A percentile compares a stretch with the other conserved stretches of the same genome.
Conservation (phyloP, 2,329 filamentous ascomycete genomes). For the Fusarium keratoplasticum region DNA sequence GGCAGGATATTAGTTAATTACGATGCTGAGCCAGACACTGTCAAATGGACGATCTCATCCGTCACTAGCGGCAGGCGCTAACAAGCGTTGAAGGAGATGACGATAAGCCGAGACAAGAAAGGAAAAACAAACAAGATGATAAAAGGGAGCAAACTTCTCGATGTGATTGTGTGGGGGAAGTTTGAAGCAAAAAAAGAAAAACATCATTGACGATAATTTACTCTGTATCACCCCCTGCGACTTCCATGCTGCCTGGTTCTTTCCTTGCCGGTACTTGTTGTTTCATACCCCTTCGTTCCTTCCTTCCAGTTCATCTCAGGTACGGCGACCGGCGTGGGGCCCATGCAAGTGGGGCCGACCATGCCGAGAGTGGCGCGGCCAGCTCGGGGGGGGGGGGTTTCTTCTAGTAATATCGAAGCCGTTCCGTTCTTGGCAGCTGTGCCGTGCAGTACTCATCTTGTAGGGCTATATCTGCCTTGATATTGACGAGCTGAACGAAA, state of each 20-base stretch:
- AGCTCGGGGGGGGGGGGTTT: not conserved
- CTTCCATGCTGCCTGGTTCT: slow-evolving; percentile 6
- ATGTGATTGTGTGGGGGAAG: not conserved
- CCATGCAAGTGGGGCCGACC: slow-evolving; percentile 14
- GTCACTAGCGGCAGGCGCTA: slow-evolving; percentile 25
- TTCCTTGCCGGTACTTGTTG: slow-evolving; percentile 21
- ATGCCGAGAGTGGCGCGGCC: slow-evolving; percentile 9
- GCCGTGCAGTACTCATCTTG: not conserved
- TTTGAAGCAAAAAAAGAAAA: not conserved
- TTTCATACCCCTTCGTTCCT: slow-evolving; percentile 6
- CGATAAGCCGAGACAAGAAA: not conserved
- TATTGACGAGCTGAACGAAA: not conserved
- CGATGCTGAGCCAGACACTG: slow-evolving; percentile 14
- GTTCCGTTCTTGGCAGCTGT: not conserved
- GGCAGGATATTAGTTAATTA: slow-evolving; percentile 37
- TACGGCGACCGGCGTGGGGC: not conserved
- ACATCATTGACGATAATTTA: slow-evolving; percentile 15
- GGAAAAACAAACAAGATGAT: not conserved
- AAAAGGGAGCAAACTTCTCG: slow-evolving; percentile 7
- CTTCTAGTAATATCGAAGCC: not conserved
- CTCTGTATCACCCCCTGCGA: not conserved
- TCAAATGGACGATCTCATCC: not conserved
- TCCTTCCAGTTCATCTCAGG: not conserved
- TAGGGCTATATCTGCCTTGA: not conserved
- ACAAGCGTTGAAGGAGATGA: not conserved